Percentiles rank a stretch among this genome's conserved stretches.
Evolutionary conservation across 2,329 filamentous ascomycete species (phyloP).

Genomic region (Aureobasidium uvarum): DNA sequence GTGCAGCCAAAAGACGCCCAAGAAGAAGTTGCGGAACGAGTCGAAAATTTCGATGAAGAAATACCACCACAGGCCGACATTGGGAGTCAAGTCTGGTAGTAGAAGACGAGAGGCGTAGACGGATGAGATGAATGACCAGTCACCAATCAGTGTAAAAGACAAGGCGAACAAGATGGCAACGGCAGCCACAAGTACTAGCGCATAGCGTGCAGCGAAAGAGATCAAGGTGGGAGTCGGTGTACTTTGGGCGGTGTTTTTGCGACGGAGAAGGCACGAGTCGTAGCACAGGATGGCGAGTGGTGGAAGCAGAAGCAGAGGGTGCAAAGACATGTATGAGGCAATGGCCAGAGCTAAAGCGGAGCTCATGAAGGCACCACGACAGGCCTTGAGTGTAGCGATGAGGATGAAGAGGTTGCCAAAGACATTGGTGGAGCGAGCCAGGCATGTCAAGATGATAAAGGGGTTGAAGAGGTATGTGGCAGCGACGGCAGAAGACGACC

Average conservation of each 20-base stretch:
- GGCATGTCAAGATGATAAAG: conserved; percentile 85
- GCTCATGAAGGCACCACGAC: conserved; percentile 66
- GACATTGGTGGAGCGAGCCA: conserved; percentile 82
- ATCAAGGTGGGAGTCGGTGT: not conserved
- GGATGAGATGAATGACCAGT: conserved; percentile 82
- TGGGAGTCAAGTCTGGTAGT: conserved; percentile 88
- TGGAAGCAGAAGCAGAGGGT: conserved; percentile 81
- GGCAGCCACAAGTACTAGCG: conserved; percentile 54
- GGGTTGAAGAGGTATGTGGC: conserved; percentile 94
- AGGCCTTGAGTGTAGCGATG: conserved; percentile 76
- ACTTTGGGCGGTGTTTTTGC: not conserved
- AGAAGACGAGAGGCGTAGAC: conserved; percentile 93
- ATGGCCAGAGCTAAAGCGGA: conserved; percentile 83
- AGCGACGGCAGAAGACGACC: conserved; percentile 72
- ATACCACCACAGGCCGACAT: conserved; percentile 98
- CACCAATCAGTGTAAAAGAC: conserved; percentile 72
- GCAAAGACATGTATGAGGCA: conserved; percentile 88
- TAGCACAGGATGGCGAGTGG: conserved; percentile 79
- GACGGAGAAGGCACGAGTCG: conserved; percentile 48
- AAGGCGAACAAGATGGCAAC: conserved; percentile 64
- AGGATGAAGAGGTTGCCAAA: conserved; percentile 89
- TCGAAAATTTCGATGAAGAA: conserved; percentile 99
- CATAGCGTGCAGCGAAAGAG: conserved; percentile 50
- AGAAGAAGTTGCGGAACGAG: conserved; percentile 93
- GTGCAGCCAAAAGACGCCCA: conserved; percentile 97